phyloP scores from a whole-genome alignment of 345 rosid genomes.

The Populus euphratica region DNA sequence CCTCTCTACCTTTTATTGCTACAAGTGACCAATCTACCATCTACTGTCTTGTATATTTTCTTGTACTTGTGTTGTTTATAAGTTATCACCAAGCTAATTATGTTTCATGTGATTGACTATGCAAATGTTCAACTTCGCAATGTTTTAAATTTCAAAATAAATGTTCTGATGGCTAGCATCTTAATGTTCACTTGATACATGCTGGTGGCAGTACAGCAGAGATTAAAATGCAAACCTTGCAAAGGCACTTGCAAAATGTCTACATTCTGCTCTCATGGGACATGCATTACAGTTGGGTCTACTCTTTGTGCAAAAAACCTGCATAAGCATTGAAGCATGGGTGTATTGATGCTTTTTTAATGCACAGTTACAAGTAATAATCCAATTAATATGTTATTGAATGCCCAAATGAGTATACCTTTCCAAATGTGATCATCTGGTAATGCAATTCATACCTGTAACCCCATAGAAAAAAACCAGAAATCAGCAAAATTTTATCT shows the following conservation, averaged over 20 bases:
- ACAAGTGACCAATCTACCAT: not conserved
- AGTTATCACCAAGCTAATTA: not conserved
- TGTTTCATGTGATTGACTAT: not conserved
- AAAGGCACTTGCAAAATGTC: conserved; percentile 97
- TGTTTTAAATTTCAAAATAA: not conserved
- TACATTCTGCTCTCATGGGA: conserved; percentile 95
- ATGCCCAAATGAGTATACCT: conserved; percentile 46
- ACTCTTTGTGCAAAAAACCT: conserved; percentile 94
- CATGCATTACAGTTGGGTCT: conserved; percentile 96
- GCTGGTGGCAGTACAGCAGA: not conserved
- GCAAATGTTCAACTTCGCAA: not conserved
- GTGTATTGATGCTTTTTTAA: conserved; percentile 6
- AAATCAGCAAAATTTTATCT: conserved; percentile 16
- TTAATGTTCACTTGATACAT: conserved; percentile 5
- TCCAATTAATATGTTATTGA: not conserved
- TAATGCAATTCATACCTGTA: conserved; percentile 91
- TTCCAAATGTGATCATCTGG: conserved; percentile 94
- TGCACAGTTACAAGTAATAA: not conserved
- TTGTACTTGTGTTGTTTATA: not conserved
- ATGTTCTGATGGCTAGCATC: not conserved
- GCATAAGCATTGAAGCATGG: conserved; percentile 33
- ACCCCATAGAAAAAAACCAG: conserved; percentile 9
- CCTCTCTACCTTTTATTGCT: not conserved
- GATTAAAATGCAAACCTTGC: conserved; percentile 60
- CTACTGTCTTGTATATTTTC: not conserved